Evolutionary conservation across 2,329 filamentous ascomycete genomes (phyloP), one percentile per base, ranked within the genome.

Genomic region (Myriosclerotinia scirpicola): DNA sequence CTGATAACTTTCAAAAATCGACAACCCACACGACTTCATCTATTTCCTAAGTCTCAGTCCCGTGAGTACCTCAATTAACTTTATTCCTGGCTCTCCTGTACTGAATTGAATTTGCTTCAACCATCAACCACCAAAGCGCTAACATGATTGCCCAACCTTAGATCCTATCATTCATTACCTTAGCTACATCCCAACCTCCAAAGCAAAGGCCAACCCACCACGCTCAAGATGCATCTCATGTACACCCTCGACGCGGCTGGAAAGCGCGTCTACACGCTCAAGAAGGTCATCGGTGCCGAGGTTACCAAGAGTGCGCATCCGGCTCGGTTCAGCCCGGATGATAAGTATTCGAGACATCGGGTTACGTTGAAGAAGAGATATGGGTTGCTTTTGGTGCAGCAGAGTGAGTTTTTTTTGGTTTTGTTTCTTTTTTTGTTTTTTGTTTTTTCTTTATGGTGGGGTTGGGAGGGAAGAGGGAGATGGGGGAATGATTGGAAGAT

Each of bases 291-390:
- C 75, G 84, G 88, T 74, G 90, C 90, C 77, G 87, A 93, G 77
- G 92, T 97, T 76, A 96, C 94, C 79, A 97, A 96, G 85, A 95
- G 91, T 64, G 95, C 95, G 66, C 94, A 98, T 82, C 94, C 95
- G 56, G 95, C 95, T 54, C 87, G 95, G 73, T 99, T 98, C 84
- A 97, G 92, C 56, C 95, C 95, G 71, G 95, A 99, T 81, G 95
- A 99, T 85, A 97, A 97, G 85, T 98, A 96, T 86, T 97, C 93
- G 76, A 91, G 92, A 77, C 94, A 98, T 82, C 88, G 95, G 74
- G 93, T 98, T 60, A 96, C 93, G 26, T 85, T 98, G 76, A 97
- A 97, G 89, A 93, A 91, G 83, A 86, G 95, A 76, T 98, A 96
- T 77, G 90, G 90, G 59, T 84, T 97, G 71, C 87, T 98, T 69